phyloP scores from a whole-genome alignment of 345 rosid species.

The Citrus glauca region DNA sequence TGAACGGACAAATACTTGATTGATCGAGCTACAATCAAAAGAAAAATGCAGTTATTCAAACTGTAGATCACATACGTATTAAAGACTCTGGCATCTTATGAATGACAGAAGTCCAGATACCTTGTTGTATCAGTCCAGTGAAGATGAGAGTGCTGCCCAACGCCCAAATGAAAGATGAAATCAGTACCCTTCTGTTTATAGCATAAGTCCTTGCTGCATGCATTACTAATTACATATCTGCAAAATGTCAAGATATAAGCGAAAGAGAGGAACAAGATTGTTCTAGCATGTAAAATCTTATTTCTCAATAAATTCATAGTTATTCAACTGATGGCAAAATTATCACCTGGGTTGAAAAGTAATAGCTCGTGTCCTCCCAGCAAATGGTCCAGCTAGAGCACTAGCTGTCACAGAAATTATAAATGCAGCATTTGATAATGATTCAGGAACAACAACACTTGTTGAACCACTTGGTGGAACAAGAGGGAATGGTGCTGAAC shows the following conservation, averaged over 20 bases:
- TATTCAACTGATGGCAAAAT: background rate
- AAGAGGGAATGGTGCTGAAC: slow-evolving; percentile 82
- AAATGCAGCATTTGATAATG: slow-evolving; percentile 58
- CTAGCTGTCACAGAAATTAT: slow-evolving; percentile 71
- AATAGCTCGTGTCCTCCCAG: slow-evolving; percentile 76
- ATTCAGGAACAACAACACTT: slow-evolving; percentile 68
- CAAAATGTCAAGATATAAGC: slow-evolving; percentile 11
- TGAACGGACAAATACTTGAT: background rate
- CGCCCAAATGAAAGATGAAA: slow-evolving; percentile 50
- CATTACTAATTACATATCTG: slow-evolving; percentile 87
- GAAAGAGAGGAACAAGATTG: background rate
- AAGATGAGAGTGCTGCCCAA: slow-evolving; percentile 79
- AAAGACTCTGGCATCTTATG: background rate
- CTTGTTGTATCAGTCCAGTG: slow-evolving; percentile 81
- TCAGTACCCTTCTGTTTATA: slow-evolving; percentile 90
- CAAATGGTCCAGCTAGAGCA: slow-evolving; percentile 57
- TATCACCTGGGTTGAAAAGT: slow-evolving; percentile 84
- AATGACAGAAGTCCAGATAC: slow-evolving; percentile 31
- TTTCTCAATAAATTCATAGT: background rate
- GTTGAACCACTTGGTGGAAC: slow-evolving; percentile 80
- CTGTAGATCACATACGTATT: background rate
- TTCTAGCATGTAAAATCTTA: background rate
- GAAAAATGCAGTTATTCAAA: background rate
- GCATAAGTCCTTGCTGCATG: slow-evolving; percentile 73
- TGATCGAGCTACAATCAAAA: background rate